These are phyloP conservation scores for Trichoderma pleuroti DNA, from an alignment of 2,329 filamentous ascomycete species.

Conservation along the genomic window DNA sequence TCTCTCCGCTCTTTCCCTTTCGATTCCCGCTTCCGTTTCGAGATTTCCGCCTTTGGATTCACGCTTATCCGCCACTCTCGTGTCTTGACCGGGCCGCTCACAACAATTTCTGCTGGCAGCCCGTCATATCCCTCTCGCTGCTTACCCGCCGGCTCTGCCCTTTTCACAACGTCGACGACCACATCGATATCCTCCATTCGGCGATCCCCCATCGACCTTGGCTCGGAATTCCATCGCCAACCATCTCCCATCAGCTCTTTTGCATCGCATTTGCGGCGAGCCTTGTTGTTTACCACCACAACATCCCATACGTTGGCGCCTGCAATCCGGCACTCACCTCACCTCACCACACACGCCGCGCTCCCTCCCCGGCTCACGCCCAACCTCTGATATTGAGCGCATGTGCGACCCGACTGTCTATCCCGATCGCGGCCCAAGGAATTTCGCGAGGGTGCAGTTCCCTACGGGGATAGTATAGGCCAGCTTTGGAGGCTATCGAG, in stretches of 20 bases:
- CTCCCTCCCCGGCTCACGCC: neutral
- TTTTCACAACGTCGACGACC: constrained; percentile 14
- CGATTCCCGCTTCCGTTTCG: neutral
- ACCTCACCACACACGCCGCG: neutral
- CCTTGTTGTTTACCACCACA: constrained; percentile 7
- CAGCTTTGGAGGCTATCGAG: constrained; percentile 29
- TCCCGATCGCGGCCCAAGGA: neutral
- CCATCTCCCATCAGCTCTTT: constrained; percentile 15
- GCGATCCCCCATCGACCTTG: constrained; percentile 16
- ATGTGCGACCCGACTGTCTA: neutral
- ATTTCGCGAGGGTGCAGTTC: neutral
- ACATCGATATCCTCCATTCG: neutral
- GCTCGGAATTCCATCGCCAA: constrained; percentile 5
- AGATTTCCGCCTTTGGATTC: neutral
- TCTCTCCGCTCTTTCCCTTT: constrained; percentile 5
- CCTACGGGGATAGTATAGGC: constrained; percentile 31
- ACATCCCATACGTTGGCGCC: neutral
- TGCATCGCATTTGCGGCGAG: neutral
- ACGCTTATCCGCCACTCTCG: constrained; percentile 6
- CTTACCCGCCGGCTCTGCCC: neutral
- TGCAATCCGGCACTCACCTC: neutral
- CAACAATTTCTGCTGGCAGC: constrained; percentile 11
- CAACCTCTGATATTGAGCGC: neutral
- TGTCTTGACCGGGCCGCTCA: constrained; percentile 8
- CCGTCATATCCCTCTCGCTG: neutral